Percentiles rank a stretch among this genome's conserved stretches.
Conservation (phyloP, 306 rosid genomes). For the Acacia crassicarpa region DNA sequence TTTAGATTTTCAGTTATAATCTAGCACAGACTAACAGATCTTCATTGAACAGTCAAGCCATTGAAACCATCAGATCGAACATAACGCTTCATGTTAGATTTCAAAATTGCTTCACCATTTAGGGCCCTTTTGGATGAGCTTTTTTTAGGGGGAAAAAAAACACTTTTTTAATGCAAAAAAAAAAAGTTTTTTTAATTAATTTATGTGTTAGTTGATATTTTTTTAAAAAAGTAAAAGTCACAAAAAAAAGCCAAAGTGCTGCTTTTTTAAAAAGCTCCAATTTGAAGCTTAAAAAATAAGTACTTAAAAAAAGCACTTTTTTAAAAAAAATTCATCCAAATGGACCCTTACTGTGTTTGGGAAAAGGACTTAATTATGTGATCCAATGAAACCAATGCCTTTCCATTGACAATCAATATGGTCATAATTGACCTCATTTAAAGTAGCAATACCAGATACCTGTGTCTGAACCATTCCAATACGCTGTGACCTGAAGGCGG, state of each 20-base stretch:
- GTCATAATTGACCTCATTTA: slow-evolving; percentile 1
- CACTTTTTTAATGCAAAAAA: no score
- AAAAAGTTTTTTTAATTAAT: no score
- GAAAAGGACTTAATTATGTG: slow-evolving; percentile 14
- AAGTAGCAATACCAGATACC: slow-evolving; percentile 49
- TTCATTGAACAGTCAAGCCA: slow-evolving; percentile 2
- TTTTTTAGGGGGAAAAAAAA: no score
- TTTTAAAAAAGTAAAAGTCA: no score
- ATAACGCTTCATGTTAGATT: slow-evolving; percentile 1
- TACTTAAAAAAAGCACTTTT: no score
- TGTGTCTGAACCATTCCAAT: slow-evolving; percentile 94
- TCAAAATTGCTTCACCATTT: background rate
- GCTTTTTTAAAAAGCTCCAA: no score
- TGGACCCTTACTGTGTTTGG: slow-evolving; percentile 19
- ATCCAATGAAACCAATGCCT: slow-evolving; percentile 1
- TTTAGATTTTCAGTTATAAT: background rate
- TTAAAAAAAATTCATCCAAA: no score
- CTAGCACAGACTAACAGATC: background rate
- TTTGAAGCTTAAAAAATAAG: no score
- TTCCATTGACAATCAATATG: slow-evolving; percentile 21
- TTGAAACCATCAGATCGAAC: slow-evolving; percentile 10
- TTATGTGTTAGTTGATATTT: no score
- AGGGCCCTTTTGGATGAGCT: no score
- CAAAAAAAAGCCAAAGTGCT: no score
- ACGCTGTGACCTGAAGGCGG: slow-evolving; percentile 83